phyloP scores from a whole-genome alignment of 1,139 yeast species.

The Suhomyces chickasaworum region DNA sequence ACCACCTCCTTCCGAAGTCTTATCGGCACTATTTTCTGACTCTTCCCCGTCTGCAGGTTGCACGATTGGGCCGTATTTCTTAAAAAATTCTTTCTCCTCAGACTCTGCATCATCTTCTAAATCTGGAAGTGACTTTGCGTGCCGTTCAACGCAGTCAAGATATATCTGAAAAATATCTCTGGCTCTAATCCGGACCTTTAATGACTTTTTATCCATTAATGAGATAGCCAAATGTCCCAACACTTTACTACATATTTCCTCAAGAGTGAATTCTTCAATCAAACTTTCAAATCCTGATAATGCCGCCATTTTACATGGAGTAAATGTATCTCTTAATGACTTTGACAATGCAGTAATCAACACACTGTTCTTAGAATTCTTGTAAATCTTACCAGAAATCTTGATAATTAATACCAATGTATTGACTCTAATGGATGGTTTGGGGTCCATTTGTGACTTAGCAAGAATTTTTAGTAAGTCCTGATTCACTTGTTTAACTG shows the following conservation, averaged over 20 bases:
- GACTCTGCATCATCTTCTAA: slow-evolving; percentile 45
- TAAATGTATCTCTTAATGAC: slow-evolving; percentile 77
- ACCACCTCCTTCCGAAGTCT: slow-evolving; percentile 14
- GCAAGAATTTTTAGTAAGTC: slow-evolving; percentile 82
- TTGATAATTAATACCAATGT: slow-evolving; percentile 77
- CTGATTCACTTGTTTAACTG: slow-evolving; percentile 82
- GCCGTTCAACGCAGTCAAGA: slow-evolving; percentile 62
- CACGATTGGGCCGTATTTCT: slow-evolving; percentile 23
- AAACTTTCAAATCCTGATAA: slow-evolving; percentile 71
- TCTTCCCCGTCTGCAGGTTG: slow-evolving; percentile 5
- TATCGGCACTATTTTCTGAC: slow-evolving; percentile 2
- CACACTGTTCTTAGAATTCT: slow-evolving; percentile 64
- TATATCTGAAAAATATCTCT: slow-evolving; percentile 64
- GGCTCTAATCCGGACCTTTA: slow-evolving; percentile 73
- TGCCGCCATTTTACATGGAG: slow-evolving; percentile 78
- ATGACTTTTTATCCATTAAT: slow-evolving; percentile 68
- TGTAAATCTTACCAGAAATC: slow-evolving; percentile 65
- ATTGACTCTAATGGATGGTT: slow-evolving; percentile 82
- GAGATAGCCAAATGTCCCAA: slow-evolving; percentile 85
- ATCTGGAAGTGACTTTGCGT: slow-evolving; percentile 57
- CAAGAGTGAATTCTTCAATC: slow-evolving; percentile 67
- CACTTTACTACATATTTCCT: slow-evolving; percentile 78
- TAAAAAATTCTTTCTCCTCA: slow-evolving; percentile 34
- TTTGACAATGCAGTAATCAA: slow-evolving; percentile 85
- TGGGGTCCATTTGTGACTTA: slow-evolving; percentile 82